Percentiles rank a stretch among this genome's conserved stretches.
Evolutionary conservation across 2,329 filamentous ascomycete species (phyloP).

Genomic region (Pyrenophora teres): DNA sequence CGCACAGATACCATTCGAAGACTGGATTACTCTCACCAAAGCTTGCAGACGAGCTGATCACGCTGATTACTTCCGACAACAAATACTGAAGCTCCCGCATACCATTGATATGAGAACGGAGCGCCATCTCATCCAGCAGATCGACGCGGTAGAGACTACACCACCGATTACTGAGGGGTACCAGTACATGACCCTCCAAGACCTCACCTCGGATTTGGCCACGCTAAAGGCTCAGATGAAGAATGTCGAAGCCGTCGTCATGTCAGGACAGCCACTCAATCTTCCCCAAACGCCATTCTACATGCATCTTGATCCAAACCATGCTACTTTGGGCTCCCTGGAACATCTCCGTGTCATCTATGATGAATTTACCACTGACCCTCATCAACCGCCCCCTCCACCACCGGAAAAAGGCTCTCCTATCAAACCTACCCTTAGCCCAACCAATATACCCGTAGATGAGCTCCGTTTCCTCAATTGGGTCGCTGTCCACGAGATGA

Average conservation of each 20-base stretch:
- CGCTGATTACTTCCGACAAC: constrained; percentile 29
- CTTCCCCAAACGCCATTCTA: constrained; percentile 43
- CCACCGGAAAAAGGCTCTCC: constrained; percentile 12
- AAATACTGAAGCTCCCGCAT: constrained; percentile 33
- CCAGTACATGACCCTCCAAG: constrained; percentile 19
- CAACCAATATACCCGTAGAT: constrained; percentile 51
- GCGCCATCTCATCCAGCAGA: constrained; percentile 11
- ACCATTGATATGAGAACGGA: constrained; percentile 23
- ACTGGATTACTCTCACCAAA: constrained; percentile 43
- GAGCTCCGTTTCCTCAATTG: constrained; percentile 57
- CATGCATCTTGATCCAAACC: constrained; percentile 42
- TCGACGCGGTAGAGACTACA: constrained; percentile 7
- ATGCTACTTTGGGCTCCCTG: constrained; percentile 26
- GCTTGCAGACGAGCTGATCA: constrained; percentile 35
- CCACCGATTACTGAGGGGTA: not conserved
- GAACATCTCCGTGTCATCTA: constrained; percentile 48
- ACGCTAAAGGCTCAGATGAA: constrained; percentile 30
- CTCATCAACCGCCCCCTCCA: constrained; percentile 33
- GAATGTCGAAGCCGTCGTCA: constrained; percentile 36
- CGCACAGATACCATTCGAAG: constrained; percentile 25
- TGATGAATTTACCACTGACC: constrained; percentile 52
- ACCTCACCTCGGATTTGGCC: constrained; percentile 25
- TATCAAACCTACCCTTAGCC: constrained; percentile 20
- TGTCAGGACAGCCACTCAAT: constrained; percentile 44
- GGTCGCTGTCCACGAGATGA: constrained; percentile 53